These are phyloP conservation scores for Irpex sp. DNA, from an alignment of 1,284 basidiomycete species.

Conservation along the genomic window DNA sequence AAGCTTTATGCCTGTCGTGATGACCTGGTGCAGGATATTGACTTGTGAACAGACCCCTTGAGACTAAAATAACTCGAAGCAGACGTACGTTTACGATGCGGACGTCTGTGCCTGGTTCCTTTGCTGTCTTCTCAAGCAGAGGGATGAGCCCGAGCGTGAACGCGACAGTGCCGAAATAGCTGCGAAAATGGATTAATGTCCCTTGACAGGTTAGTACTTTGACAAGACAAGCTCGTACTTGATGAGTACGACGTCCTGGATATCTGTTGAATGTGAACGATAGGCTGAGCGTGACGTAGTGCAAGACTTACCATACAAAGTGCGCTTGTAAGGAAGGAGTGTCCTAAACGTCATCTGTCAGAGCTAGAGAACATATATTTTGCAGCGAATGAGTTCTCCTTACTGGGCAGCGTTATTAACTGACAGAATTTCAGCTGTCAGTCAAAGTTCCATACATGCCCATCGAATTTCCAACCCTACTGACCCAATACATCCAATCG, in stretches of 20 bases:
- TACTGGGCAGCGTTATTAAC: conserved; percentile 52
- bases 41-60: conserved; percentile 12
- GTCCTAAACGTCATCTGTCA: conserved; percentile 17
- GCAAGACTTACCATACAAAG: conserved; percentile 26
- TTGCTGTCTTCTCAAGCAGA: conserved; percentile 42
- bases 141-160: conserved; percentile 48
- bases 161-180: conserved; percentile 45
- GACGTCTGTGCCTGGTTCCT: conserved; percentile 43
- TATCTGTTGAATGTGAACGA: conserved; percentile 13
- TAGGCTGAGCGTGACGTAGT: background rate
- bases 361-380: too few species aligned
- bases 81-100: conserved; percentile 46
- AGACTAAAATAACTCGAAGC: background rate
- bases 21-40: conserved; percentile 16
- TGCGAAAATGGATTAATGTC: conserved; percentile 17
- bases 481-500: conserved; percentile 44
- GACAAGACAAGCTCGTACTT: conserved; percentile 35
- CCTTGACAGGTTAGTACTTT: background rate
- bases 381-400: too few species aligned
- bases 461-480: background rate
- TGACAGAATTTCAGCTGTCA: background rate
- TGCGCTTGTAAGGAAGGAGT: conserved; percentile 25
- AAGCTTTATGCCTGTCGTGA: conserved; percentile 14
- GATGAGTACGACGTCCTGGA: conserved; percentile 37
- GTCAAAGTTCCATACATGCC: background rate